Conservation (phyloP, 163 green algal species). For the Dunaliella salina region DNA sequence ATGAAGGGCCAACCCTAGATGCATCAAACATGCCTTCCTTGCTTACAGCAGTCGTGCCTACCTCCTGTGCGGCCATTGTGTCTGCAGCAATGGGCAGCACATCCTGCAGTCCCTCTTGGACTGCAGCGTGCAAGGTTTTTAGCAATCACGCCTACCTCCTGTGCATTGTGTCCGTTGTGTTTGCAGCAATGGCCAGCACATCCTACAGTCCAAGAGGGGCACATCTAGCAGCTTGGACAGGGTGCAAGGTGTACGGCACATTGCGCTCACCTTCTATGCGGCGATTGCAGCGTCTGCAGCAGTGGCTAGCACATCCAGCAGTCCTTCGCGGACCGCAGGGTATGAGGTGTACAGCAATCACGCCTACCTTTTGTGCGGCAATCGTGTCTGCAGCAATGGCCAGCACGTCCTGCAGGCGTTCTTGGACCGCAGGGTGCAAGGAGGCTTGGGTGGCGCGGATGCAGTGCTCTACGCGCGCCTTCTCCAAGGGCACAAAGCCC, state of each 20-base stretch:
- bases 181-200: too few relatives aligned
- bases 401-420: conserved; percentile 41
- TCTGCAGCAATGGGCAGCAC: conserved; percentile 28
- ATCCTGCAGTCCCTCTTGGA: conserved; percentile 45
- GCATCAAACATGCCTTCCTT: too few relatives aligned
- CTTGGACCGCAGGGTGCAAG: conserved; percentile 52
- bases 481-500: conserved; percentile 60
- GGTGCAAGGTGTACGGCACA: too few relatives aligned
- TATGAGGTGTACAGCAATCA: neutral
- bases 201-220: too few relatives aligned
- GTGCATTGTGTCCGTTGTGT: too few relatives aligned
- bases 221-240: too few relatives aligned
- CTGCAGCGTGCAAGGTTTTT: conserved; percentile 50
- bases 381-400: conserved; percentile 28
- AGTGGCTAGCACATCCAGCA: neutral
- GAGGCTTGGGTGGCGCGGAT: conserved; percentile 24
- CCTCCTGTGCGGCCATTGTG: conserved; percentile 24
- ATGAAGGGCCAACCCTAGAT: too few relatives aligned
- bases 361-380: conserved; percentile 14
- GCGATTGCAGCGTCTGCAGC: neutral
- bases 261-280: neutral
- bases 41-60: neutral
- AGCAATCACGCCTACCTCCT: too few relatives aligned
- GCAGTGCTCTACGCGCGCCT: conserved; percentile 45
- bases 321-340: neutral